A percentile compares a stretch with the other conserved stretches of the same genome.
phyloP scores from a whole-genome alignment of 148 eudicot genomes.

The Diospyros lotus region DNA sequence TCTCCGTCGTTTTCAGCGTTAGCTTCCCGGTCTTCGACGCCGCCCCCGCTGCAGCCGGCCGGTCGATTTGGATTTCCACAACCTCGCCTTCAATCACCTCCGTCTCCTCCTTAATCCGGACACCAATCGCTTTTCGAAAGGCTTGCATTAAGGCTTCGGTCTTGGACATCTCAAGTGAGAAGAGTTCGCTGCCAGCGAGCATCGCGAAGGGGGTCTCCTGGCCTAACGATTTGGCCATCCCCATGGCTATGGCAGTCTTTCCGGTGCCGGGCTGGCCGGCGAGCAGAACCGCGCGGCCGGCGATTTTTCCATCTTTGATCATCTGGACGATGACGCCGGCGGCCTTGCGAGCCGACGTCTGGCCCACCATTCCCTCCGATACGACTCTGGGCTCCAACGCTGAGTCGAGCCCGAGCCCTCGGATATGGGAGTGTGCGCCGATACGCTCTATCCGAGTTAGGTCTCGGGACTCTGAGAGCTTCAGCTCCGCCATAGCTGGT shows the following conservation, averaged over 20 bases:
- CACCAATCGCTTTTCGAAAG: slow-evolving; percentile 74
- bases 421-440: slow-evolving; percentile 98
- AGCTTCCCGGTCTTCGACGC: slow-evolving; percentile 82
- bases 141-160: slow-evolving; percentile 94
- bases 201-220: slow-evolving; percentile 81
- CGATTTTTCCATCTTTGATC: slow-evolving; percentile 85
- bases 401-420: slow-evolving; percentile 90
- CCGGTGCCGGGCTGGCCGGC: slow-evolving; percentile 99
- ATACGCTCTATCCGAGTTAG: slow-evolving; percentile 83
- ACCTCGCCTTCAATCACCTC: slow-evolving; percentile 93
- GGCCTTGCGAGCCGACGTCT: slow-evolving; percentile 73
- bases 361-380: slow-evolving; percentile 97
- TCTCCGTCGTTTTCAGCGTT: slow-evolving; percentile 84
- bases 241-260: slow-evolving; percentile 98
- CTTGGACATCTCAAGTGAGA: slow-evolving; percentile 89
- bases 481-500: slow-evolving; percentile 65
- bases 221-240: slow-evolving; percentile 81
- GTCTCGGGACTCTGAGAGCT: slow-evolving; percentile 76
- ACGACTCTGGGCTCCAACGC: slow-evolving; percentile 65
- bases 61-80: slow-evolving; percentile 73
- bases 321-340: slow-evolving; percentile 95
- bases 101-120: slow-evolving; percentile 82
- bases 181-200: slow-evolving; percentile 88
- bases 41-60: slow-evolving; percentile 64
- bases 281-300: slow-evolving; percentile 86